Conservation (phyloP, 83 land plant species). For the Larix sibirica region DNA sequence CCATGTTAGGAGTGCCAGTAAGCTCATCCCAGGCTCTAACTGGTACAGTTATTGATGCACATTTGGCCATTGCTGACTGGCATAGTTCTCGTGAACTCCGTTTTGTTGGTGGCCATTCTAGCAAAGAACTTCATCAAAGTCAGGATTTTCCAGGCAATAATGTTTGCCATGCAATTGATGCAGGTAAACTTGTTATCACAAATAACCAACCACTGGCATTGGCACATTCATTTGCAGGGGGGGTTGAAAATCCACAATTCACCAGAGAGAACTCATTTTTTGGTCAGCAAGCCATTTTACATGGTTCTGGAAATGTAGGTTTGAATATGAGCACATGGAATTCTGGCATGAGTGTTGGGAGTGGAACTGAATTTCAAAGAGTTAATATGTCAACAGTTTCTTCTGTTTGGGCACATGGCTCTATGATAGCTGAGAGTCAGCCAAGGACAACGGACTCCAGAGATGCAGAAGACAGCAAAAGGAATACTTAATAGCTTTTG, state of each 20-base stretch:
- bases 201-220: background rate
- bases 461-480: background rate
- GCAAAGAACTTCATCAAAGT: background rate
- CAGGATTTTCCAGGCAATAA: background rate
- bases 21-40: background rate
- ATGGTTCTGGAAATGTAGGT: constrained; percentile 15
- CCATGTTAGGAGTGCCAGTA: background rate
- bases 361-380: background rate
- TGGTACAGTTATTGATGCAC: background rate
- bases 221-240: constrained; percentile 7
- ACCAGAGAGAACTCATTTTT: background rate
- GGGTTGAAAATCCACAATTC: background rate
- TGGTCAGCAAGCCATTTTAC: constrained; percentile 1
- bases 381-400: background rate
- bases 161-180: constrained; percentile 1
- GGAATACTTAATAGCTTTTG: background rate
- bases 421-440: constrained; percentile 7
- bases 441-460: background rate
- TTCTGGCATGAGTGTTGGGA: background rate
- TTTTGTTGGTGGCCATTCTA: background rate
- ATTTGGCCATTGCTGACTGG: background rate
- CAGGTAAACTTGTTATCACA: background rate
- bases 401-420: constrained; percentile 12
- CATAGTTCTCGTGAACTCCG: background rate
- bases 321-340: background rate